Percentiles rank a stretch among this genome's conserved stretches.
These are phyloP conservation scores for Dicorynia guianensis DNA, from an alignment of 306 rosid genomes.

Conservation along the genomic window DNA sequence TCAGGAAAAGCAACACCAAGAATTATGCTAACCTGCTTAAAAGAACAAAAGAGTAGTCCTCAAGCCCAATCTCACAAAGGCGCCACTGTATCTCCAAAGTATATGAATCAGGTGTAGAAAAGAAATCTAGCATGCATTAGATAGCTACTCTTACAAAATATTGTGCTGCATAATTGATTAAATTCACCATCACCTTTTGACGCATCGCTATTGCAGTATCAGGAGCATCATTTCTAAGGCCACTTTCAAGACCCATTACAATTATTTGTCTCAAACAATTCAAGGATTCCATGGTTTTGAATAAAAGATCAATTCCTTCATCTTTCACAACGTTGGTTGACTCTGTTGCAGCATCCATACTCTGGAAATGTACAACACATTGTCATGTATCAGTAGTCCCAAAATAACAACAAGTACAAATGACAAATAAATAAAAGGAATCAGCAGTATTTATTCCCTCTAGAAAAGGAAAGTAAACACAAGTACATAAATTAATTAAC, in stretches of 20 bases:
- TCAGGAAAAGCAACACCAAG: constrained; percentile 35
- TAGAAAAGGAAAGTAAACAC: not conserved
- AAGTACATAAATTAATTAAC: constrained; percentile 2
- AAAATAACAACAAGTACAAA: constrained; percentile 24
- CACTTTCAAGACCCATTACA: constrained; percentile 90
- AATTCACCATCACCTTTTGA: constrained; percentile 75
- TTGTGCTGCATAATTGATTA: constrained; percentile 29
- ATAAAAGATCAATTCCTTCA: constrained; percentile 54
- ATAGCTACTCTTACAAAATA: constrained; percentile 33
- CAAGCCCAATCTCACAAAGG: constrained; percentile 96
- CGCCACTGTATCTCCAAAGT: constrained; percentile 81
- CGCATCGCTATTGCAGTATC: constrained; percentile 97
- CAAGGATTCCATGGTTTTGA: constrained; percentile 85
- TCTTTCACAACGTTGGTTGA: constrained; percentile 52
- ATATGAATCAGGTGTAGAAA: constrained; percentile 34
- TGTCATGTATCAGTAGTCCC: constrained; percentile 27
- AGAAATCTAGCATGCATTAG: constrained; percentile 37
- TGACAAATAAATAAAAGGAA: constrained; percentile 24
- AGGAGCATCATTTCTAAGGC: constrained; percentile 97
- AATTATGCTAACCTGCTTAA: constrained; percentile 76
- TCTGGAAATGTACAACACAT: constrained; percentile 58
- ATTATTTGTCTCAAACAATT: constrained; percentile 72
- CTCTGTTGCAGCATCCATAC: constrained; percentile 70
- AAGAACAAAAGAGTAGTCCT: constrained; percentile 94
- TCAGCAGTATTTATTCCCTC: not conserved